Percentiles rank a stretch among this genome's conserved stretches.
Conservation (phyloP, 1,284 basidiomycete genomes). For the Marasmius oreades region DNA sequence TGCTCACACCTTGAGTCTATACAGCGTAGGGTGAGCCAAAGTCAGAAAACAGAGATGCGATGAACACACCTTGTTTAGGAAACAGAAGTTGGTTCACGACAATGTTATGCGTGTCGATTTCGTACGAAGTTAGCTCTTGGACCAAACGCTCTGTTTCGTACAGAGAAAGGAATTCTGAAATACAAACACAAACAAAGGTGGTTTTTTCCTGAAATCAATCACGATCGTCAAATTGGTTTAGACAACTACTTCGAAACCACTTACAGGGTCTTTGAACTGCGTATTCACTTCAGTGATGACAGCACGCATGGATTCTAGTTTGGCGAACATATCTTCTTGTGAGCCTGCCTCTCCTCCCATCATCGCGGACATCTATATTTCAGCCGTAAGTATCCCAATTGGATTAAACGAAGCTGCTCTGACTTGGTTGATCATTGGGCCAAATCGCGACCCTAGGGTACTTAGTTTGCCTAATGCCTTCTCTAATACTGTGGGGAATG, state of each 20-base stretch:
- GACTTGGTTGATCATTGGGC: constrained; percentile 94
- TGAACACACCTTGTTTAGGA: constrained; percentile 77
- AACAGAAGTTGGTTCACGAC: constrained; percentile 97
- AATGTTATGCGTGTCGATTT: constrained; percentile 98
- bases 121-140: constrained; percentile 94
- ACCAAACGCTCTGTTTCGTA: constrained; percentile 99
- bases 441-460: constrained; percentile 87
- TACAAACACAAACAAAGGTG: constrained; percentile 97
- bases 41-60: not conserved
- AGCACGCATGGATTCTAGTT: constrained; percentile 94
- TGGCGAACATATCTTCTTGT: constrained; percentile 98
- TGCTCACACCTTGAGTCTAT: constrained; percentile 93
- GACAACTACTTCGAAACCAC: constrained; percentile 28
- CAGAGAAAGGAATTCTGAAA: constrained; percentile 95
- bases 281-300: constrained; percentile 99
- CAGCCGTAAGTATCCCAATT: not conserved
- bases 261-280: constrained; percentile 96
- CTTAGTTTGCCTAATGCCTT: constrained; percentile 97
- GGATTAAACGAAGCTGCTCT: constrained; percentile 10
- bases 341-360: constrained; percentile 89
- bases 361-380: constrained; percentile 82
- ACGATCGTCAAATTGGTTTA: too few species aligned
- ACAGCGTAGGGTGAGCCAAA: not conserved
- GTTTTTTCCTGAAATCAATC: constrained; percentile 79
- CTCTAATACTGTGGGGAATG: constrained; percentile 96